A percentile compares a stretch with the other conserved stretches of the same genome.
Evolutionary conservation across 2,329 filamentous ascomycete species (phyloP).

Genomic region (Lecanicillium sp.): DNA sequence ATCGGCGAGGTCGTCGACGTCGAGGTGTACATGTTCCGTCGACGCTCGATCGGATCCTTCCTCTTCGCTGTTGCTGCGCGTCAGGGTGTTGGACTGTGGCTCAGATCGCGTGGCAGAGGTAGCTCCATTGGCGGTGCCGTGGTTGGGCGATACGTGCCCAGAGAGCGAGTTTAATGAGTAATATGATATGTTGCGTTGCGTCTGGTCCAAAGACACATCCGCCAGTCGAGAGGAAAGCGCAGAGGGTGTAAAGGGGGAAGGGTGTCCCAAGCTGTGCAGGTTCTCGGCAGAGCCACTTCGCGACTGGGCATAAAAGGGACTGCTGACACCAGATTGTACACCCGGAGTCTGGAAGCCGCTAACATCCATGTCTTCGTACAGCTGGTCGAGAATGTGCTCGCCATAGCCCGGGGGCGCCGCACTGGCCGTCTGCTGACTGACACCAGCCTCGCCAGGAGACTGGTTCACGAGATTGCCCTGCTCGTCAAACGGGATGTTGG

Average conservation of each 20-base stretch:
- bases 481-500: conserved; percentile 82
- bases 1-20: conserved; percentile 56
- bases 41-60: conserved; percentile 47
- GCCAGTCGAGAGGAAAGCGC: conserved; percentile 62
- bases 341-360: conserved; percentile 73
- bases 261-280: conserved; percentile 46
- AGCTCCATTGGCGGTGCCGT: conserved; percentile 22
- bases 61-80: conserved; percentile 48
- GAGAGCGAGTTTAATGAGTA: conserved; percentile 38
- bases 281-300: conserved; percentile 78
- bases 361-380: conserved; percentile 82
- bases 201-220: conserved; percentile 52
- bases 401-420: conserved; percentile 90
- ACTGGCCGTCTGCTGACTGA: conserved; percentile 49
- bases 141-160: conserved; percentile 37
- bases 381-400: conserved; percentile 79
- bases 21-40: conserved; percentile 50
- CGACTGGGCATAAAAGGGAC: conserved; percentile 67
- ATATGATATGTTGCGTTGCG: conserved; percentile 41
- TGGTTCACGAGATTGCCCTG: conserved; percentile 71
- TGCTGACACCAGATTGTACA: conserved; percentile 64
- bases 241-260: conserved; percentile 37
- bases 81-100: conserved; percentile 41
- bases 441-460: conserved; percentile 42
- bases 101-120: conserved; percentile 30